phyloP scores from a whole-genome alignment of 495 filamentous ascomycete species.

The Talaromyces adpressus region DNA sequence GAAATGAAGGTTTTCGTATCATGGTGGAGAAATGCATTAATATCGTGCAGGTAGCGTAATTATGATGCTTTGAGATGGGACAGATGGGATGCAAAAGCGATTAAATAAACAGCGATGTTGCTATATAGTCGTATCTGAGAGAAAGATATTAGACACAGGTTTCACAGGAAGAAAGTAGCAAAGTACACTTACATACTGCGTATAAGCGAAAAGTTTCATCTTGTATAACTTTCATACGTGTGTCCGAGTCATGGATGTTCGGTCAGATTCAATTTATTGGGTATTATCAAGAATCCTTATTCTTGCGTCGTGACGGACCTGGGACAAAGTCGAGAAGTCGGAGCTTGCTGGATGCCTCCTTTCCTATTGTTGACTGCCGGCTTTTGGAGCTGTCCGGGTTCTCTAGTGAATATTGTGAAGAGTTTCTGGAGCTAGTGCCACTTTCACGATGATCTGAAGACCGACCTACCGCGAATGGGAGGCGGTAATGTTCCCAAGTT shows the following conservation, averaged over 20 bases:
- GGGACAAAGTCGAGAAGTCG: slow-evolving; percentile 43
- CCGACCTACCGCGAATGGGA: slow-evolving; percentile 33
- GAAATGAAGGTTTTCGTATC: not conserved
- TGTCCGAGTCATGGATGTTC: not conserved
- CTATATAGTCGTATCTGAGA: not conserved
- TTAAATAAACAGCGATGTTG: not conserved
- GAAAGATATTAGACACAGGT: not conserved
- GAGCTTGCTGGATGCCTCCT: slow-evolving; percentile 41
- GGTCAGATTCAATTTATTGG: not conserved
- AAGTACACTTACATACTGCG: not conserved
- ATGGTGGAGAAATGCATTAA: not conserved
- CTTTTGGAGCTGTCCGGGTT: slow-evolving; percentile 32
- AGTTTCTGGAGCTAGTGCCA: slow-evolving; percentile 41
- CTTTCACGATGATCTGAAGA: slow-evolving; percentile 42
- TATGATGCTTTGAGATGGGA: not conserved
- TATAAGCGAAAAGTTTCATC: not conserved
- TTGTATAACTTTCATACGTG: not conserved
- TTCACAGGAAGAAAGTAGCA: not conserved
- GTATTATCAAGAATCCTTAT: slow-evolving; percentile 21
- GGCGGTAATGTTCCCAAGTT: slow-evolving; percentile 41
- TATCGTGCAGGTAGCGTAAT: not conserved
- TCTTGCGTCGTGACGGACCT: slow-evolving; percentile 35
- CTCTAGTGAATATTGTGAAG: slow-evolving; percentile 40
- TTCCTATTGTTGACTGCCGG: slow-evolving; percentile 35
- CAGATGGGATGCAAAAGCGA: not conserved